Base-by-base conservation (phyloP, 371 early-diverging fungal species). In the Syncephalastrum contaminatum region DNA sequence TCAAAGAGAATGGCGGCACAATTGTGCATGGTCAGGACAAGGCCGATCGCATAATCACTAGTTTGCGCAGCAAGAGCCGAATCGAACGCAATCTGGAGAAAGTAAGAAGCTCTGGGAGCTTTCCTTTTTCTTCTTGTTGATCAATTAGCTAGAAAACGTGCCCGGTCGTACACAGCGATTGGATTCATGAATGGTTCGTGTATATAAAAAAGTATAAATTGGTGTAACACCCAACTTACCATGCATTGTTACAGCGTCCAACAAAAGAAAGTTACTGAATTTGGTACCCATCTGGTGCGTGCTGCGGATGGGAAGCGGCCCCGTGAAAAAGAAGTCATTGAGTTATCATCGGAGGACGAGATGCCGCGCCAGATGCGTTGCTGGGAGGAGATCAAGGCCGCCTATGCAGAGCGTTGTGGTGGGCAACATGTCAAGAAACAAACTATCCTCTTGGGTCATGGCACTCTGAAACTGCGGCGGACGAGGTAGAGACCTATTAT, bases 351-450 rank as follows among this genome's bases (percentile, higher is more conserved):
- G 4, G 63, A 63, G 14, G 58, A 63, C 20, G 43, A 45, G 13
- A 18, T 53, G 19, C 62, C 62, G 24, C 40, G 56, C 8, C 63
- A 63, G 43, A 18, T 58, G 12, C 48, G 58, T 16, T 53, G 53
- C 7, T 50, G 58, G 58, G 54, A 63, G 41, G 44, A 48, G n/a
- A 50, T 63, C 19, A 24, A 43, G 16, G 63, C 43, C 45, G 21
- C 18, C 10, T 54, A 39, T 43, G 24, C 20, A 16, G 13, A 51
- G 54, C 54, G 40, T 20, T 44, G 39, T n/a, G 42, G 44, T 19
- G 30, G 45, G 6, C 16, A 41, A 30, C 60, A 40, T 44, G 24
- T 39, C 43, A 56, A 39, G 19, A 20, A 40, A 49, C 48, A 16
- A 24, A 48, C n/a, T 4, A 24, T n/a, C n/a, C 24, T 30, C 36